Evolutionary conservation across 164 flowering plant genomes (phyloP).

Genomic region (Paratinospora sagittata): DNA sequence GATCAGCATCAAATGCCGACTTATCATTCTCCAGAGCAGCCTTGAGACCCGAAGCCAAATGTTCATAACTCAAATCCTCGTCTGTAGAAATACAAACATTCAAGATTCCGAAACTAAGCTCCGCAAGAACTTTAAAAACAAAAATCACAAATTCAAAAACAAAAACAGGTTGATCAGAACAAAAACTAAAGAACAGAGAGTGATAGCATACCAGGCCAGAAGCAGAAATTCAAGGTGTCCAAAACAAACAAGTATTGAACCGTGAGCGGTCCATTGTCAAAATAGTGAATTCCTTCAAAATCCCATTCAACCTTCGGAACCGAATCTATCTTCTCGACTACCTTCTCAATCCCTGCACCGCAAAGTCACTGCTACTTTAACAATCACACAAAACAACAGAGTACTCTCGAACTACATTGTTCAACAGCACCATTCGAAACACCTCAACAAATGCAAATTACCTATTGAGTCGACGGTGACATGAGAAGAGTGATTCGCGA

Average conservation of each 20-base stretch:
- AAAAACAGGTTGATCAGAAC: background rate
- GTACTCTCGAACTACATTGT: too few relatives aligned
- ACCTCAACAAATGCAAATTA: background rate
- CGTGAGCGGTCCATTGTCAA: slow-evolving; percentile 84
- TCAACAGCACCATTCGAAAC: too few relatives aligned
- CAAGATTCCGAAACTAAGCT: background rate
- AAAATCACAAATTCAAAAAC: too few relatives aligned
- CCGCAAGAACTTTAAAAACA: background rate
- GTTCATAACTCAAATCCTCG: slow-evolving; percentile 66
- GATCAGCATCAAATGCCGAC: slow-evolving; percentile 85
- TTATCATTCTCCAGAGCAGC: slow-evolving; percentile 65
- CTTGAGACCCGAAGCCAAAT: slow-evolving; percentile 69
- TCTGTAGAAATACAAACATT: slow-evolving; percentile 28
- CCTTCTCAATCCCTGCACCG: slow-evolving; percentile 63
- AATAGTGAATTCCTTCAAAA: slow-evolving; percentile 95
- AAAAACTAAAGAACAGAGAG: background rate
- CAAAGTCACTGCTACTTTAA: background rate
- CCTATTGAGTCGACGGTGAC: slow-evolving; percentile 15
- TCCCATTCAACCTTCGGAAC: slow-evolving; percentile 88
- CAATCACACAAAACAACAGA: background rate
- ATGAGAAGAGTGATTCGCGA: slow-evolving; percentile 11
- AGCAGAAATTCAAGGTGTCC: slow-evolving; percentile 92
- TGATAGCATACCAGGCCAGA: slow-evolving; percentile 93
- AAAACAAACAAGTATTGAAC: slow-evolving; percentile 85
- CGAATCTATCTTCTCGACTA: slow-evolving; percentile 48